Conservation (phyloP, 108 stramenopile species). For the Nitzschia palea region DNA sequence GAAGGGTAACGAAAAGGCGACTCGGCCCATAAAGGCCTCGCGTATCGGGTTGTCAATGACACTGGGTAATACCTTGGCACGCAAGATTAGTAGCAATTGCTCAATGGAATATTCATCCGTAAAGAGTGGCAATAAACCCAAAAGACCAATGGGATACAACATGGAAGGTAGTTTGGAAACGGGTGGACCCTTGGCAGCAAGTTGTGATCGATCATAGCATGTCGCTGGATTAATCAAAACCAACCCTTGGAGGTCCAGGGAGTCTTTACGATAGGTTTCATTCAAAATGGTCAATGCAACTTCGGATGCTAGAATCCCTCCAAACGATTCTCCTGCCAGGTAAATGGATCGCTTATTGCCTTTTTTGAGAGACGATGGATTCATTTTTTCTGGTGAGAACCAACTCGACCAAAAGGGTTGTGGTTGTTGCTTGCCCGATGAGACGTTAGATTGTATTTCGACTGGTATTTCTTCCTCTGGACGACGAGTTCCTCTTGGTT, state of each 20-base stretch:
- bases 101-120: slow-evolving; percentile 61
- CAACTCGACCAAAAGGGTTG: slow-evolving; percentile 4
- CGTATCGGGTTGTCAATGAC: slow-evolving; percentile 68
- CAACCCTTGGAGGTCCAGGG: slow-evolving; percentile 50
- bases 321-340: slow-evolving; percentile 87
- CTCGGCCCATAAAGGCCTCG: slow-evolving; percentile 88
- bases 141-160: slow-evolving; percentile 55
- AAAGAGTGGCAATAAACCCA: slow-evolving; percentile 69
- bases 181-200: slow-evolving; percentile 63
- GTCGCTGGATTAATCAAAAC: slow-evolving; percentile 86
- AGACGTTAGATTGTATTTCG: no score
- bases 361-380: background rate
- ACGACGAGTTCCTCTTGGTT: background rate
- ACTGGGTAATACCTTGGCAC: slow-evolving; percentile 69
- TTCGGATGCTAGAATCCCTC: slow-evolving; percentile 77
- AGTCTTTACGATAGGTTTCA: slow-evolving; percentile 1
- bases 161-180: slow-evolving; percentile 48
- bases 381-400: slow-evolving; percentile 1
- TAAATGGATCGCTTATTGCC: slow-evolving; percentile 44
- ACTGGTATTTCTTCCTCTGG: no score
- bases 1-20: slow-evolving; percentile 65
- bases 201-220: slow-evolving; percentile 69
- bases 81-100: slow-evolving; percentile 68
- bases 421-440: background rate
- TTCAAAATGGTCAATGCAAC: slow-evolving; percentile 50